Conservation (phyloP, 176 grass and related monocot genomes). For the Carex myosuroides region DNA sequence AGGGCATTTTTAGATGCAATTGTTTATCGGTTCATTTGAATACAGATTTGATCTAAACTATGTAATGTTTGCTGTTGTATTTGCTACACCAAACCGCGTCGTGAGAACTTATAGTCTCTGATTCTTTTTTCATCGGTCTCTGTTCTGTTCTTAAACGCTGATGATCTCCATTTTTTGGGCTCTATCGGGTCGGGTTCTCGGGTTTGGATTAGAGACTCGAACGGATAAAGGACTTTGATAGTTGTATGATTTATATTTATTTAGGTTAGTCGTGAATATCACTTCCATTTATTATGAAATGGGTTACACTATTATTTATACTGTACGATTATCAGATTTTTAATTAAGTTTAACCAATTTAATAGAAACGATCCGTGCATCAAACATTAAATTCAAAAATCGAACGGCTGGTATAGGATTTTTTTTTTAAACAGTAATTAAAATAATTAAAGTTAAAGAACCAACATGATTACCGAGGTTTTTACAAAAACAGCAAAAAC, state of each 20-base stretch:
- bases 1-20: background rate
- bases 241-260: no score
- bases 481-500: no score
- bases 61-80: background rate
- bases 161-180: background rate
- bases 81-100: background rate
- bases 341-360: background rate
- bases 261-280: background rate
- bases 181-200: background rate
- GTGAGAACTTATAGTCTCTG: background rate
- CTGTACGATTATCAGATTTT: background rate
- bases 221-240: background rate
- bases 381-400: no score
- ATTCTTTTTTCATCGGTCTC: background rate
- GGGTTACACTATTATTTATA: background rate
- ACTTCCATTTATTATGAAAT: background rate
- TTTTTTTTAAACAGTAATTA: no score
- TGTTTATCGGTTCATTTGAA: no score
- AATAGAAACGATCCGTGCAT: no score
- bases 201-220: background rate
- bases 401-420: no score
- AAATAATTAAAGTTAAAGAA: no score
- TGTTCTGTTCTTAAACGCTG: background rate
- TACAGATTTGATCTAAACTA: background rate
- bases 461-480: no score